Base-by-base conservation (phyloP, 768 basidiomycete genomes). In the Hygrophorus russula region DNA sequence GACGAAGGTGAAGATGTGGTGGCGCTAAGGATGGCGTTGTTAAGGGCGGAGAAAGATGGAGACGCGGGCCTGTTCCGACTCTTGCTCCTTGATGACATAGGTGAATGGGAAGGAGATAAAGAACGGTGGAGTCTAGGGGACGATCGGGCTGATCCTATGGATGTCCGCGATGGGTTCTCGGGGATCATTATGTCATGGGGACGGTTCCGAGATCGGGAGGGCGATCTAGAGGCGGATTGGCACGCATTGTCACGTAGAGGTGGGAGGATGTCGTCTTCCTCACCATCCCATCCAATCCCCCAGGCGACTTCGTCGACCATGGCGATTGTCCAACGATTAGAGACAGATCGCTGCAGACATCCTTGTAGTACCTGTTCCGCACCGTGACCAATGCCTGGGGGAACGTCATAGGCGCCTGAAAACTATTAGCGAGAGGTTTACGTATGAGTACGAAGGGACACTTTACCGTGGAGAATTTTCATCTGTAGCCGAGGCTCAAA, bases 401-500 rank as follows among this genome's bases (percentile, higher is more conserved):
- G 81, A 47, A 78, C 63, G 2, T 75, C 71, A 53, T 75, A 88
- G 2, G 62, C 71, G 49, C 83, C 86, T 89, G 52, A 17, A 35
- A 24, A 34, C 32, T 39, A 14, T 34, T 34, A 42, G 36, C 50
- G 49, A 30, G 18, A 17, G 44, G 46, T 35, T 39, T 40, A 17
- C 24, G 30, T 28, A 35, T 19, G 33, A 13, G 28, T 19, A 32
- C 24, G 36, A 36, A 47, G 20, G 18, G 14, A 1, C 33, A 30
- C 61, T 62, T 60, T 62, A 74, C 93, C 90, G 41, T 81, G 78
- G 6, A 94, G 56, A 46, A 99, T 94, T 62, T 93, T 93, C 75
- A 90, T 82, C 41, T 89, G 83, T 45, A 98, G 60, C 28, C 94
- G 68, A 1, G 91, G 92, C 59, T 99, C 94, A 54, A 87, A 99